These are phyloP conservation scores for Russula abietina DNA, from an alignment of 768 basidiomycete species.

Conservation along the genomic window DNA sequence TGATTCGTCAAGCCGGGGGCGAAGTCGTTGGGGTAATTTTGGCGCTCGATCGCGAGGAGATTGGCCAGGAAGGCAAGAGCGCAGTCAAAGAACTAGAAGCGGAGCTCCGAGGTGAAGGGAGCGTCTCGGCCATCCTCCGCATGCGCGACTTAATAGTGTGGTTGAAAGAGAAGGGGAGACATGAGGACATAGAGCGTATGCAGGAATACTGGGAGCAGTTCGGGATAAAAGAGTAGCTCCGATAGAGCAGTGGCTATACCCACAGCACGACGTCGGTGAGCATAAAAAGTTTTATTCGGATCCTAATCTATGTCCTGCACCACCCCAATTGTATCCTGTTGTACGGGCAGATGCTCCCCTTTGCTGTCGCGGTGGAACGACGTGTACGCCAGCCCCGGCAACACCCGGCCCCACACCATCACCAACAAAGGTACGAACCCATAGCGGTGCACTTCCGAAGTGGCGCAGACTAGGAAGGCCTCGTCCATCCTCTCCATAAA, in stretches of 20 bases:
- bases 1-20: conserved; percentile 62
- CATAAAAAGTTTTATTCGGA: conserved; percentile 14
- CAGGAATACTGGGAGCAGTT: conserved; percentile 68
- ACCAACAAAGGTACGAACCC: conserved; percentile 25
- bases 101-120: conserved; percentile 60
- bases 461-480: conserved; percentile 46
- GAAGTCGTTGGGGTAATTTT: conserved; percentile 86
- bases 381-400: conserved; percentile 46
- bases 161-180: conserved; percentile 63
- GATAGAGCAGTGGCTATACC: background rate
- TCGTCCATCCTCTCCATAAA: conserved; percentile 55
- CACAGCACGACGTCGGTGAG: background rate
- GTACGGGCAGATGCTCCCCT: conserved; percentile 26
- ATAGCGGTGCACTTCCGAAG: conserved; percentile 34
- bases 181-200: conserved; percentile 65
- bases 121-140: conserved; percentile 72
- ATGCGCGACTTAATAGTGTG: conserved; percentile 83
- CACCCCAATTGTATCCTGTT: conserved; percentile 47
- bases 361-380: conserved; percentile 46
- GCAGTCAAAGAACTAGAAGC: conserved; percentile 80
- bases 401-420: conserved; percentile 33
- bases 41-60: conserved; percentile 81
- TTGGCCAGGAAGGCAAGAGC: conserved; percentile 63
- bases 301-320: conserved; percentile 45
- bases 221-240: conserved; percentile 45